Evolutionary conservation across 2,329 filamentous ascomycete species (phyloP).

Genomic region (Mycosphaerelloides madeirae): DNA sequence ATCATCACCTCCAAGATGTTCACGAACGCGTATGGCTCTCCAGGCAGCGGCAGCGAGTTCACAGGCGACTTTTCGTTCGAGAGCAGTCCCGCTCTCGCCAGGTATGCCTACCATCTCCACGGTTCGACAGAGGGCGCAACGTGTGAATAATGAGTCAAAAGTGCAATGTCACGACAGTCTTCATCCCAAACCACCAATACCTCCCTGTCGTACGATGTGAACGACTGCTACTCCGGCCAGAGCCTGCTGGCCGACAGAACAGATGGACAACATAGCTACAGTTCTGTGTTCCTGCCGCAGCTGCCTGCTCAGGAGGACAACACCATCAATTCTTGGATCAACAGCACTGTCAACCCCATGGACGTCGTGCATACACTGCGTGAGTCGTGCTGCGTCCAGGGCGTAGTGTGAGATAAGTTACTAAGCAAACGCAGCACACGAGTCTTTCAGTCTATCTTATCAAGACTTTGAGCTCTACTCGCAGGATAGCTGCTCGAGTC

Average conservation of each 20-base stretch:
- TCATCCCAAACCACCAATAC: too few relatives aligned
- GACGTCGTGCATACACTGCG: neutral
- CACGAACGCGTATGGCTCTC: neutral
- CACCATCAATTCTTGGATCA: neutral
- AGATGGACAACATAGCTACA: neutral
- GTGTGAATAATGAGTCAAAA: too few relatives aligned
- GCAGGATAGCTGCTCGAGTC: too few relatives aligned
- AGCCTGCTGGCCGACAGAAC: too few relatives aligned
- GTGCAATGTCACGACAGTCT: too few relatives aligned
- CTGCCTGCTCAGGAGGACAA: neutral
- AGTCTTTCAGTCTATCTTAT: neutral
- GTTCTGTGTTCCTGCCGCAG: neutral
- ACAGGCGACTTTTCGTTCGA: neutral
- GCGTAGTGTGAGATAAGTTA: neutral
- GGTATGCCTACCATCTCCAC: neutral
- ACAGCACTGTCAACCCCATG: neutral
- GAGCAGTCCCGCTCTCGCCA: neutral
- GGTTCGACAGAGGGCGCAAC: too few relatives aligned
- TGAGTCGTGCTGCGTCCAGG: neutral
- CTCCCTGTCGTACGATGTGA: too few relatives aligned
- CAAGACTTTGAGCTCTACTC: neutral
- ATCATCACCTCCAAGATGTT: neutral
- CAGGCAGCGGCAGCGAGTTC: neutral
- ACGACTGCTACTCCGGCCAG: too few relatives aligned
- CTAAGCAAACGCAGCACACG: neutral